Percentiles rank a stretch among this genome's conserved stretches.
phyloP scores from a whole-genome alignment of 2,329 filamentous ascomycete genomes.

The Penicillium brevicompactum region DNA sequence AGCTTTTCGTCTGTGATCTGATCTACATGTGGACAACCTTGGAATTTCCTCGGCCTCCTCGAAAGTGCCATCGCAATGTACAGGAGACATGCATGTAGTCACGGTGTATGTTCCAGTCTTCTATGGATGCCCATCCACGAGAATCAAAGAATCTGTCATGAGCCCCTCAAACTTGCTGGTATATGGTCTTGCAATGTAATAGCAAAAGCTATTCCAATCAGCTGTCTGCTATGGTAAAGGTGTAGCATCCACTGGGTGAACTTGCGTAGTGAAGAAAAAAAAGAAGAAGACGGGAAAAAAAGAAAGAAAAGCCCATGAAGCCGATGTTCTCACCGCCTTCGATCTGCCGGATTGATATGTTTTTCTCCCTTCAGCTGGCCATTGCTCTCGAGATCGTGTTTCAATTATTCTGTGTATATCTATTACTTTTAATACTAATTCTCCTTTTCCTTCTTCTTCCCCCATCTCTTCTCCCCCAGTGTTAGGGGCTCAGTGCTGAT shows the following conservation, averaged over 20 bases:
- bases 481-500: conserved; percentile 23
- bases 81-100: background rate
- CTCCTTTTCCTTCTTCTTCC: conserved; percentile 6
- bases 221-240: conserved; percentile 27
- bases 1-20: background rate
- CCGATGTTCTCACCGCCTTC: conserved; percentile 16
- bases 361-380: conserved; percentile 11
- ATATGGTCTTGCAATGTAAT: conserved; percentile 43
- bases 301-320: conserved; percentile 17
- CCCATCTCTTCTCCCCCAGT: conserved; percentile 8
- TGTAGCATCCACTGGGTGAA: conserved; percentile 31
- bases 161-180: conserved; percentile 52
- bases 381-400: conserved; percentile 21
- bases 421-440: conserved; percentile 16
- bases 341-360: conserved; percentile 18
- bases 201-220: conserved; percentile 25
- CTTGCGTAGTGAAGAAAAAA: conserved; percentile 28
- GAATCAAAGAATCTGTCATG: conserved; percentile 33
- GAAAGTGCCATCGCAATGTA: background rate
- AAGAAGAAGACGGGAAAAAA: conserved; percentile 16
- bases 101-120: conserved; percentile 43
- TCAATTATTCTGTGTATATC: conserved; percentile 19
- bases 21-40: background rate
- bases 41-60: background rate
- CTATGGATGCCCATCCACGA: conserved; percentile 50